Percentiles rank a stretch among this genome's conserved stretches.
Conservation (phyloP, 345 rosid species). For the Linum lewisii region DNA sequence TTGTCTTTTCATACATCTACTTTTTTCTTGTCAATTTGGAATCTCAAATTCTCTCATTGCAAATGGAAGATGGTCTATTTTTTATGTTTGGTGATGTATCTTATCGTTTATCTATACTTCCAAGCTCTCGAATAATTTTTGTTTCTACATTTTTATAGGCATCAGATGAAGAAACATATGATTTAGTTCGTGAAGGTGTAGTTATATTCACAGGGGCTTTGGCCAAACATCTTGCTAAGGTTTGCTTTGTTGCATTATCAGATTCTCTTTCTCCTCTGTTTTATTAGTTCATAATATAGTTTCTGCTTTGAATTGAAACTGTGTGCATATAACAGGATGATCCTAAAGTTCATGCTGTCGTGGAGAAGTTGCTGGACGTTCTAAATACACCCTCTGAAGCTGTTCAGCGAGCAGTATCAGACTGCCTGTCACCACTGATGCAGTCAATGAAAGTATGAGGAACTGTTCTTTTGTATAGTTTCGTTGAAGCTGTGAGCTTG, state of each 20-base stretch:
- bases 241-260: slow-evolving; percentile 16
- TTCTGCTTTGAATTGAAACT: slow-evolving; percentile 1
- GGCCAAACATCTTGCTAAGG: slow-evolving; percentile 87
- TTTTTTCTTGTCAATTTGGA: not conserved
- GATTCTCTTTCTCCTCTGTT: slow-evolving; percentile 9
- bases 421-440: slow-evolving; percentile 86
- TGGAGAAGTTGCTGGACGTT: slow-evolving; percentile 92
- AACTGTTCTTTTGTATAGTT: slow-evolving; percentile 6
- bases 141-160: slow-evolving; percentile 35
- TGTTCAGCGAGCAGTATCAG: slow-evolving; percentile 91
- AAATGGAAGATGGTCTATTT: not conserved
- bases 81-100: not conserved
- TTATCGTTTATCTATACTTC: not conserved
- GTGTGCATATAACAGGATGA: slow-evolving; percentile 52
- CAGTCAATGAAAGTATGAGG: slow-evolving; percentile 64
- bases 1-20: slow-evolving; percentile 4
- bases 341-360: slow-evolving; percentile 85
- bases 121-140: not conserved
- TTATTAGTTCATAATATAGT: not conserved
- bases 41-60: not conserved
- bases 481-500: slow-evolving; percentile 2
- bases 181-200: slow-evolving; percentile 95
- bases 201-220: slow-evolving; percentile 94
- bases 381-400: slow-evolving; percentile 98
- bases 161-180: slow-evolving; percentile 84